Conservation (phyloP, 1,284 basidiomycete species). For the Xerocomus amazonicus region DNA sequence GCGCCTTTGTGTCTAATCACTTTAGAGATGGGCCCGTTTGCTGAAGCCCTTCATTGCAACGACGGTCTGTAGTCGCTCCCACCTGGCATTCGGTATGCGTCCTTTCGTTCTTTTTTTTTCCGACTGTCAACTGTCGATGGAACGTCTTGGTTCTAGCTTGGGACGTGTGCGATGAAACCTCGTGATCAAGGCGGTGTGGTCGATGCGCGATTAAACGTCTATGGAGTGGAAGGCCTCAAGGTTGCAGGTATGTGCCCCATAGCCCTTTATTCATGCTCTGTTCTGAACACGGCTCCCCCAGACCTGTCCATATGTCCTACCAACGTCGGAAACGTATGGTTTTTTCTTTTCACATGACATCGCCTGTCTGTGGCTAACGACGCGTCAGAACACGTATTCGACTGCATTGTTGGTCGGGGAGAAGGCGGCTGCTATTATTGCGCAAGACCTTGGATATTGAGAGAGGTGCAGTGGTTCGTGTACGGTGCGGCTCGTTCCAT, state of each 20-base stretch:
- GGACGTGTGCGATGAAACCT: conserved; percentile 34
- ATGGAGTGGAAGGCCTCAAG: conserved; percentile 28
- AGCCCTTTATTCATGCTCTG: background rate
- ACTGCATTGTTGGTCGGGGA: conserved; percentile 31
- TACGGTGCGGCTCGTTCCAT: no score
- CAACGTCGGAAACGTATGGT: conserved; percentile 32
- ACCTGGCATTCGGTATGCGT: conserved; percentile 54
- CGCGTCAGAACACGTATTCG: conserved; percentile 29
- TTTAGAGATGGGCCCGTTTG: no score
- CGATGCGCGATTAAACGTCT: conserved; percentile 28
- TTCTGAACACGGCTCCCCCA: conserved; percentile 3
- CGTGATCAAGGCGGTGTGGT: conserved; percentile 27
- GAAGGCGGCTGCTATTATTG: conserved; percentile 29
- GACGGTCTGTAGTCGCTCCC: conserved; percentile 37
- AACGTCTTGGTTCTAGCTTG: conserved; percentile 14
- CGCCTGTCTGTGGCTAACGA: background rate
- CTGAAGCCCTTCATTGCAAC: background rate
- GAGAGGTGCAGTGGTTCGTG: no score
- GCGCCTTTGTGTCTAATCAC: background rate
- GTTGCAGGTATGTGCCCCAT: conserved; percentile 23
- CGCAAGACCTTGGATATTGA: conserved; percentile 20
- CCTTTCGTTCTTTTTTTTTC: background rate
- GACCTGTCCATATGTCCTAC: conserved; percentile 33
- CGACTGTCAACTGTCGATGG: no score
- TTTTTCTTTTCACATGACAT: background rate